phyloP scores from a whole-genome alignment of 2,329 filamentous ascomycete genomes.

The Hypoxylon sp. region DNA sequence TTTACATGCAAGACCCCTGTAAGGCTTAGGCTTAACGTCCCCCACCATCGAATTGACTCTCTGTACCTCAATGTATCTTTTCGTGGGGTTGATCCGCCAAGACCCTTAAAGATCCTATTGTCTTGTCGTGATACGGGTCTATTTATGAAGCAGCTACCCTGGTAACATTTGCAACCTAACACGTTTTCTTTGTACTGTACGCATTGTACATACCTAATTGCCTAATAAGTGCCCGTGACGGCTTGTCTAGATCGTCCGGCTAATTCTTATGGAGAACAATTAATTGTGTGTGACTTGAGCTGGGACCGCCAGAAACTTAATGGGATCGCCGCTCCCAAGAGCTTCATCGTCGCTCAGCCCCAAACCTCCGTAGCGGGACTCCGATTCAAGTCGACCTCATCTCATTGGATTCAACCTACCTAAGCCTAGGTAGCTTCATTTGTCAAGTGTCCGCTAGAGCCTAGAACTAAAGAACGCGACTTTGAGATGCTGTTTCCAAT shows the following conservation, averaged over 20 bases:
- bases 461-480: constrained; percentile 19
- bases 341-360: constrained; percentile 41
- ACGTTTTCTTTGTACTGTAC: constrained; percentile 33
- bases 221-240: constrained; percentile 16
- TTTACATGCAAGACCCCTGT: constrained; percentile 23
- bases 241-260: constrained; percentile 23
- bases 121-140: constrained; percentile 14
- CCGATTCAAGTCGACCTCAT: constrained; percentile 21
- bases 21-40: constrained; percentile 38
- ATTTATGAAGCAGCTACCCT: constrained; percentile 21
- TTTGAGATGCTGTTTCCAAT: constrained; percentile 47
- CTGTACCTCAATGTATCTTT: constrained; percentile 13
- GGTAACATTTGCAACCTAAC: constrained; percentile 37
- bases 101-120: constrained; percentile 10
- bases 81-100: constrained; percentile 40
- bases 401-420: constrained; percentile 14
- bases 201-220: constrained; percentile 5
- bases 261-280: constrained; percentile 11
- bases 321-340: constrained; percentile 35
- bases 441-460: background rate
- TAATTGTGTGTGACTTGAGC: constrained; percentile 22
- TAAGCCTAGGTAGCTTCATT: constrained; percentile 11
- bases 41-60: constrained; percentile 35
- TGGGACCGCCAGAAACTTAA: constrained; percentile 18
- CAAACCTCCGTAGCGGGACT: constrained; percentile 25